Base-by-base conservation (phyloP, 306 rosid genomes). In the Albizia julibrissin region DNA sequence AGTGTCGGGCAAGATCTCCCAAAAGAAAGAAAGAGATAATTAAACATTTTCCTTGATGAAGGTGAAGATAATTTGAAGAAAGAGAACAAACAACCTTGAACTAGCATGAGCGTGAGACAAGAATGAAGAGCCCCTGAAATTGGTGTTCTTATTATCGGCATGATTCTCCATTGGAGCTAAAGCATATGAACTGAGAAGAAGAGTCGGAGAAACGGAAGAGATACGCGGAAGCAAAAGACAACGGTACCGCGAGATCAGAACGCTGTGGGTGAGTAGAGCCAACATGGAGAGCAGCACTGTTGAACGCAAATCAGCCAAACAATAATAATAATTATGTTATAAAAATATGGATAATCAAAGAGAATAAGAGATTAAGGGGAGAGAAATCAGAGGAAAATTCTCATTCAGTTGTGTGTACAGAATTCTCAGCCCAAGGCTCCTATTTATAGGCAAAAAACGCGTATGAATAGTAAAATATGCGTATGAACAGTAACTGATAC, bases 71-170 rank as follows among this genome's bases (percentile, higher is more conserved):
- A 2, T 58, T 13, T 39, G 44, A 12, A 4, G 24, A 44, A 37
- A 54, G 27, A 5, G 47, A 78, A 64, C 1, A 50, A 46, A 13
- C 40, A 69, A 92, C 93, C 93, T 88, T 10, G 37, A 78, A 72
- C 75, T 72, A 43, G 87, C 73, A 76, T 86, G 92, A 52, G 92
- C 87, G 81, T 69, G 80, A 0, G 91, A 81, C 49, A 88, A 67
- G 52, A 84, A 87, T 26, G 88, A 79, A 79, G 84, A 81, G 69
- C 22, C 26, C 21, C 18, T 59, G 87, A 37, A 39, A 68, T 71
- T 78, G 75, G 34, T 65, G 77, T 22, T 26, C 26, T 33, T 73
- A 78, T 33, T 73, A 76, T 43, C 39, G 16, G 68, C 16, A 42
- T 26, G 34, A 26, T 49, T 69, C 75, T 89, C 91, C 95, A 87